Evolutionary conservation across 2,329 filamentous ascomycete genomes (phyloP), one percentile per base, ranked within the genome.

Genomic region (Diaporthe amygdali): DNA sequence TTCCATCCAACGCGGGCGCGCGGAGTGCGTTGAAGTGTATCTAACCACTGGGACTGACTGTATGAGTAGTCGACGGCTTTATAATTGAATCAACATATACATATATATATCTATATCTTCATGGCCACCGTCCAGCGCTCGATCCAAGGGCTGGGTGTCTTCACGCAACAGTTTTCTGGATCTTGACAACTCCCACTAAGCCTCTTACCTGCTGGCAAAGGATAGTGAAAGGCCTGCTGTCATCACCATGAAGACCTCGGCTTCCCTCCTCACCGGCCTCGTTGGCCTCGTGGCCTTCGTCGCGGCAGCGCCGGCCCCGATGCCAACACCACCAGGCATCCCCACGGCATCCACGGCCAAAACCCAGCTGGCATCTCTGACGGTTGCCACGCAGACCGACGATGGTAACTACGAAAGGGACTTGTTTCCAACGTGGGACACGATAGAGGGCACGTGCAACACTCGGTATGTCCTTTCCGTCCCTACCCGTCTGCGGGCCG

Each of bases 381-480:
- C 86, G 0, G 90, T 93, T 22, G 84, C 85, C 5, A 81, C 87
- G 0, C 82, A 87, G 51, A 87, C 86, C 44, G 85, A 89, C 64
- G 85, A 87, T 56, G 83, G 82, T 72, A 84, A 84, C 25, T 94
- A 95, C 81, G 83, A 86, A 70, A 91, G 93, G 66, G 86, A 89
- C 76, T 81, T 91, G 66, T 95, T 95, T 82, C 91, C 90, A 2
- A 89, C 91, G 81, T 95, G 93, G 93, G 88, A 86, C 75, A 91
- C 89, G 37, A 87, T 91, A 76, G 83, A 81, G 17, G 92, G 91
- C 10, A 81, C 82, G 6, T 96, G 94, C 87, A 91, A 94, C 82
- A 93, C 93, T 25, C 85, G 88, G 85, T 86, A 79, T 37, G 77
- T 71, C 6, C 37, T n/a, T 3, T 17, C 12, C n/a, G 51, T 12